A percentile compares a stretch with the other conserved stretches of the same genome.
Conservation (phyloP, 805 yeast genomes). For the Candida xiaguanensis region DNA sequence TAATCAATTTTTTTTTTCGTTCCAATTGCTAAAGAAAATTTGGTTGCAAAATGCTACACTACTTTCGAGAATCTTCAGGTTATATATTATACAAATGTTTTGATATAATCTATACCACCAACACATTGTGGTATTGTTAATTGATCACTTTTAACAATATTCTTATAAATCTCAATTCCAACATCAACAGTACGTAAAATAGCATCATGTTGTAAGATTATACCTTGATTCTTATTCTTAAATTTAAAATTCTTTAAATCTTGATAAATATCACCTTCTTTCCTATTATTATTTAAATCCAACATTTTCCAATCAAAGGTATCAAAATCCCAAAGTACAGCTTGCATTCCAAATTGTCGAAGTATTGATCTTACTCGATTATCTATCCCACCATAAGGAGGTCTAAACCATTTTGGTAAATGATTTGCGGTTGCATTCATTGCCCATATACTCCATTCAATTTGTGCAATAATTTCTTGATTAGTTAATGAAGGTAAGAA, state of each 20-base stretch:
- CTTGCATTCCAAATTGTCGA: conserved; percentile 80
- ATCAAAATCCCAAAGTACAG: conserved; percentile 89
- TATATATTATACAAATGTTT: conserved; percentile 21
- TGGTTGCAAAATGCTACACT: no score
- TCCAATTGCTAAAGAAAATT: no score
- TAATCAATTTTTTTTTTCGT: no score
- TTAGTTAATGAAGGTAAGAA: conserved; percentile 75
- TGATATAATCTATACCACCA: conserved; percentile 61
- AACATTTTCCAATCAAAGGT: conserved; percentile 86
- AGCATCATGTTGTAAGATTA: conserved; percentile 87
- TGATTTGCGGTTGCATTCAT: conserved; percentile 91
- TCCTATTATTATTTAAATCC: conserved; percentile 28
- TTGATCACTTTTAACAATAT: conserved; percentile 57
- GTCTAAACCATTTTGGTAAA: conserved; percentile 89
- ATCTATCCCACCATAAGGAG: conserved; percentile 95
- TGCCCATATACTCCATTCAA: conserved; percentile 97
- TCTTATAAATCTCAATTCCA: conserved; percentile 52
- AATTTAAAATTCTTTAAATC: conserved; percentile 56
- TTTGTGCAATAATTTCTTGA: conserved; percentile 81
- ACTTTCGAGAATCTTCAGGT: no score
- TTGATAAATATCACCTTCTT: conserved; percentile 48
- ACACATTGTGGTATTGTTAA: conserved; percentile 78
- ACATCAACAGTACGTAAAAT: conserved; percentile 61
- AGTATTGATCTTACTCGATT: conserved; percentile 77
- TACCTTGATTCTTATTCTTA: conserved; percentile 40